Conservation (phyloP, 176 grass and related monocot species). For the Puya raimondii region DNA sequence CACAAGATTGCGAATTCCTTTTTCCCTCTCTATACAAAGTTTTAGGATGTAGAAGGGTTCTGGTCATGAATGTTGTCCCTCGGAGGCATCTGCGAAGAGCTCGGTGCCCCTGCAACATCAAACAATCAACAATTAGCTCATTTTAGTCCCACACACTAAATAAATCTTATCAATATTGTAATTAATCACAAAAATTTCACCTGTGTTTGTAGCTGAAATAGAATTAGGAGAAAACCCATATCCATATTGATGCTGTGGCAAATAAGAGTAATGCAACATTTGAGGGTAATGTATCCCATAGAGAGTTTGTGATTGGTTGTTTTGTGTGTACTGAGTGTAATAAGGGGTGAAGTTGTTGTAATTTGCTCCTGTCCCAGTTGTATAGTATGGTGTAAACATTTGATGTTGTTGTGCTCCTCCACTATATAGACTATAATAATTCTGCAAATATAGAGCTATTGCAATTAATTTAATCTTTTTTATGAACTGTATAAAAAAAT, state of each 20-base stretch:
- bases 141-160: neutral
- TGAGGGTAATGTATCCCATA: neutral
- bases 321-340: neutral
- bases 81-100: neutral
- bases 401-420: neutral
- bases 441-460: neutral
- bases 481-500: neutral
- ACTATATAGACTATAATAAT: neutral
- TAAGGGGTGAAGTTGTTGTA: neutral
- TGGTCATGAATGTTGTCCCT: neutral
- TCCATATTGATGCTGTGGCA: neutral
- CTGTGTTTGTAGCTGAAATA: neutral
- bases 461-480: neutral
- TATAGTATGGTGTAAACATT: neutral
- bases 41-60: neutral
- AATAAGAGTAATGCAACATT: slow-evolving; percentile 2
- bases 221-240: neutral
- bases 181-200: neutral
- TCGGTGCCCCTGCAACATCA: neutral
- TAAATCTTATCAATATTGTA: neutral
- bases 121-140: neutral
- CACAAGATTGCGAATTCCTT: neutral
- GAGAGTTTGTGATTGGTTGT: neutral
- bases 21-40: neutral
- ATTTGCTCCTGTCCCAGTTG: neutral